Evolutionary conservation across 495 filamentous ascomycete genomes (phyloP).

Genomic region (Daldinia childiae): DNA sequence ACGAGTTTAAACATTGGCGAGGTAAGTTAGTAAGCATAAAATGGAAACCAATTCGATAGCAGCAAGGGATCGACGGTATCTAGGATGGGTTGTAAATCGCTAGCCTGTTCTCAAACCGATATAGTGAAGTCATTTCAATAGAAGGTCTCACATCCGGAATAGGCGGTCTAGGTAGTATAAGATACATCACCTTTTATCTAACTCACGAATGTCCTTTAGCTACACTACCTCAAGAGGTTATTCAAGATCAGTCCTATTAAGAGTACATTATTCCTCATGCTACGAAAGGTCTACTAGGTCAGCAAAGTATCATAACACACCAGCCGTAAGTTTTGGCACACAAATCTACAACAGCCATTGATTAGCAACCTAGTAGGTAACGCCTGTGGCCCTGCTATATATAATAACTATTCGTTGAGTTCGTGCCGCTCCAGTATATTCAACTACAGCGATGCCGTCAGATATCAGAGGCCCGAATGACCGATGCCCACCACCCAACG

Average conservation of each 20-base stretch:
- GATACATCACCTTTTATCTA: not conserved
- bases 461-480: not conserved
- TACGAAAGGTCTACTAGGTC: not conserved
- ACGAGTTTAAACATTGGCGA: too few relatives aligned
- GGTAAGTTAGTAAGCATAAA: too few relatives aligned
- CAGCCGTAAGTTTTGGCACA: not conserved
- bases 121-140: not conserved
- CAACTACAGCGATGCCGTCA: slow-evolving; percentile 11
- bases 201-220: not conserved
- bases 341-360: not conserved
- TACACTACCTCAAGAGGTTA: not conserved
- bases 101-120: not conserved
- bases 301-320: not conserved
- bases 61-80: not conserved
- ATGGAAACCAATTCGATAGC: too few relatives aligned
- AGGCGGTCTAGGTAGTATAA: not conserved
- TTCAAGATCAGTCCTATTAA: not conserved
- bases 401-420: slow-evolving; percentile 13
- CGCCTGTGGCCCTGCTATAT: slow-evolving; percentile 1
- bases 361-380: not conserved
- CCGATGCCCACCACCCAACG: slow-evolving; percentile 10
- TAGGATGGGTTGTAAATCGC: not conserved
- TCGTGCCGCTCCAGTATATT: slow-evolving; percentile 33
- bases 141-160: not conserved
- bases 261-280: not conserved